Evolutionary conservation across 495 filamentous ascomycete genomes (phyloP).

Genomic region (Tetracladium marchalianum): DNA sequence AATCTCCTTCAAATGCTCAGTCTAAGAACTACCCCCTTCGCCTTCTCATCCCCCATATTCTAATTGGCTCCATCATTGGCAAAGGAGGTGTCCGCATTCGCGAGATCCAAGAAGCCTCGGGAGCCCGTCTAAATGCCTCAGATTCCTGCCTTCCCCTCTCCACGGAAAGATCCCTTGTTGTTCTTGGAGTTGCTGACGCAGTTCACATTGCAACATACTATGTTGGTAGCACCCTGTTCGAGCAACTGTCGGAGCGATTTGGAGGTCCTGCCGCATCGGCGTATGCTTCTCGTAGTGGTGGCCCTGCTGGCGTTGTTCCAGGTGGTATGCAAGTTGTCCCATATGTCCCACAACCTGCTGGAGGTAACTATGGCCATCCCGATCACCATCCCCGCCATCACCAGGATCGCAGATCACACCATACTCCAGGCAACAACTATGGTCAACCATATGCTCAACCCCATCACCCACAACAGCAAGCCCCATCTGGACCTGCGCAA

Average conservation of each 20-base stretch:
- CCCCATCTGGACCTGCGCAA: constrained; percentile 61
- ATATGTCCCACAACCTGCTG: constrained; percentile 84
- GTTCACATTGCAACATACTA: constrained; percentile 99
- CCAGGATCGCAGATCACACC: constrained; percentile 53
- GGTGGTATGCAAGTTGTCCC: constrained; percentile 97
- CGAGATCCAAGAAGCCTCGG: constrained; percentile 96
- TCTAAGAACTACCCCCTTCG: constrained; percentile 97
- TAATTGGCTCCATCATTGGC: constrained; percentile 98
- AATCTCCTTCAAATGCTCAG: constrained; percentile 73
- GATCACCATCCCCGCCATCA: constrained; percentile 62
- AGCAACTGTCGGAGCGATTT: constrained; percentile 92
- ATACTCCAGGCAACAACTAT: constrained; percentile 49
- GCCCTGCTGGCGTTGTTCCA: constrained; percentile 81
- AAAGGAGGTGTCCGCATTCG: constrained; percentile 92
- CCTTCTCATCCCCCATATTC: constrained; percentile 88
- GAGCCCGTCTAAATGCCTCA: constrained; percentile 91
- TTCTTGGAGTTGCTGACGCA: constrained; percentile 82
- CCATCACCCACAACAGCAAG: constrained; percentile 47
- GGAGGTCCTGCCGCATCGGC: constrained; percentile 93
- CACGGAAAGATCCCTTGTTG: constrained; percentile 91
- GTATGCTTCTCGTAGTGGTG: constrained; percentile 91
- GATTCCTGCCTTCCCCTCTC: constrained; percentile 89
- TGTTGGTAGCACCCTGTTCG: constrained; percentile 87
- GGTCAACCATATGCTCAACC: constrained; percentile 53
- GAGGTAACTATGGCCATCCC: constrained; percentile 84